Evolutionary conservation across 371 early-diverging fungal species (phyloP).

Genomic region (Smittium mucronatum): DNA sequence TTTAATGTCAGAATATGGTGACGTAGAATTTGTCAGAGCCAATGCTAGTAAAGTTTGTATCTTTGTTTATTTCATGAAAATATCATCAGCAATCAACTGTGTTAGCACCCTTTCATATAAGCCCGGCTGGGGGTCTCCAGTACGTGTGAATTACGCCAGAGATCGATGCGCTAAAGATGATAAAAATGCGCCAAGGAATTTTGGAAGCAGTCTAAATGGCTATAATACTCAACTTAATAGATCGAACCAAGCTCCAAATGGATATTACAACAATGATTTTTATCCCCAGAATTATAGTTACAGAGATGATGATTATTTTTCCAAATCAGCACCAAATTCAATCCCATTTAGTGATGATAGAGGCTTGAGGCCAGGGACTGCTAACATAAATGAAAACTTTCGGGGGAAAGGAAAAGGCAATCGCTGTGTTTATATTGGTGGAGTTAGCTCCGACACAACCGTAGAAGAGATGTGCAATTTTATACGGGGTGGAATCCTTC

Average conservation of each 20-base stretch:
- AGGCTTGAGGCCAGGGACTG: not conserved
- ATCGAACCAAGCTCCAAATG: not conserved
- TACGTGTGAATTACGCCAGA: conserved; percentile 5
- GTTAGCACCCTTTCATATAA: not conserved
- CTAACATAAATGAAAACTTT: not conserved
- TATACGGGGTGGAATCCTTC: conserved; percentile 10
- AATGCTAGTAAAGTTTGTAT: conserved; percentile 5
- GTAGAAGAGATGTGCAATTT: conserved; percentile 6
- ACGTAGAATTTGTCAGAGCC: conserved; percentile 9
- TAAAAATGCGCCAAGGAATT: not conserved
- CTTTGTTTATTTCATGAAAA: conserved; percentile 12
- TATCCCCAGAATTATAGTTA: not conserved
- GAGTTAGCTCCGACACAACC: conserved; percentile 5
- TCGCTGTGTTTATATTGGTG: conserved; percentile 13
- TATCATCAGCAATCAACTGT: conserved; percentile 11
- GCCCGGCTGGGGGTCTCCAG: not conserved
- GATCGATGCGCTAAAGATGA: conserved; percentile 6
- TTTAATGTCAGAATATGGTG: conserved; percentile 9
- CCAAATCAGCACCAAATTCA: not conserved
- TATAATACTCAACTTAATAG: not conserved
- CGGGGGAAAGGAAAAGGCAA: not conserved
- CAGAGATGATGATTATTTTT: not conserved
- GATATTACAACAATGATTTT: not conserved
- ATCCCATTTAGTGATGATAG: not conserved
- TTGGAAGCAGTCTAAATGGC: not conserved